Base-by-base conservation (phyloP, 352 stramenopile species). In the Pythium utonaiense region DNA sequence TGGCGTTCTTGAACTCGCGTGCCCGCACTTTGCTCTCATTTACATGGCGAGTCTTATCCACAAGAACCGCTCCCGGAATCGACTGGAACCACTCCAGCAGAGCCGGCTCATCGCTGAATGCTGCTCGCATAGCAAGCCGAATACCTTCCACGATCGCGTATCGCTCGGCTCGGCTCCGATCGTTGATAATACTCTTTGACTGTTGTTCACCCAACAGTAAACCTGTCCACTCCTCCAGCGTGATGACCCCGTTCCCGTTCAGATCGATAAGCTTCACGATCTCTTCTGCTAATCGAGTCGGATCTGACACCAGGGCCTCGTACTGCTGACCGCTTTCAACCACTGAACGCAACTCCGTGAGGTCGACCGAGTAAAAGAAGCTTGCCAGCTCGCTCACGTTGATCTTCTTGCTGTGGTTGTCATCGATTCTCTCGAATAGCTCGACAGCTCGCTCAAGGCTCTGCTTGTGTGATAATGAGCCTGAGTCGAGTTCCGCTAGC, bases 241-340 rank as follows among this genome's bases (percentile, higher is more conserved):
- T 87, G 12, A 78, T 60, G 24, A 89, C 78, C 4, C 78, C 77
- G 16, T 88, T 86, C 2, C 66, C 70, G 21, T 83, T 78, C 33
- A 74, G 54, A 54, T 89, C 82, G 36, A 88, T 69, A 6, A 79
- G 51, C 16, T 48, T 27, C 25, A 86, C 60, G 24, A 78, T 73
- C 50, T 73, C 42, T 6, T 76, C 49, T 5, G 79, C 67, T 4
- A 80, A 42, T 0, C 42, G 30, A 6, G 33, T 17, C 1, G 60
- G 17, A n/a, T 60, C 44, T 7, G 57, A 27, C 21, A 44, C 12
- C 22, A 60, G 24, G 3, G 42, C 19, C 14, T 38, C 49, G 1
- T 14, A 38, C 3, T 68, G 33, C n/a, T 57, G 17, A 25, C 17
- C 40, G 1, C 10, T 28, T 14, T 54, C 25, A 27, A 8, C 10